These are phyloP conservation scores for Ascoidea rubescens DNA, from an alignment of 805 yeast species.

Conservation along the genomic window DNA sequence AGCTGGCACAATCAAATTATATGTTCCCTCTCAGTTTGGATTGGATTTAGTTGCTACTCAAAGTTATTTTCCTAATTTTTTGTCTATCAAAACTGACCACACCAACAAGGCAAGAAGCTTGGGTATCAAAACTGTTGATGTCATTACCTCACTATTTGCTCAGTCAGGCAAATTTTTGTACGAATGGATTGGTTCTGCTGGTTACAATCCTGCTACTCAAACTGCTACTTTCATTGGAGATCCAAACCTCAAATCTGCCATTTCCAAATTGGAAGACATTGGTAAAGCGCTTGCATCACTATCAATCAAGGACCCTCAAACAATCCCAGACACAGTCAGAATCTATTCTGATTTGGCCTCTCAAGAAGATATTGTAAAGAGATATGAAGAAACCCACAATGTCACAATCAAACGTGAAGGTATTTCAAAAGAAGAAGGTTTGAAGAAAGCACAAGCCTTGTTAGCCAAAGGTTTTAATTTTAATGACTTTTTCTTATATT, in stretches of 20 bases:
- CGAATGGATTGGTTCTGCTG: neutral
- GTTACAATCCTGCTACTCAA: constrained; percentile 20
- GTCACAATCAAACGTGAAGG: constrained; percentile 21
- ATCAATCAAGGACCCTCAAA: neutral
- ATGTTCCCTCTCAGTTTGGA: neutral
- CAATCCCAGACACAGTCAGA: constrained; percentile 28
- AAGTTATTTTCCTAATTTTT: neutral
- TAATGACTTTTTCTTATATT: constrained; percentile 23
- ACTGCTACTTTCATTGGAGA: constrained; percentile 27
- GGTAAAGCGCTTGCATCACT: constrained; percentile 29
- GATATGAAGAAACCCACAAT: constrained; percentile 26
- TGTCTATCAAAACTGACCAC: too few species aligned
- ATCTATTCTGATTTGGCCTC: constrained; percentile 28
- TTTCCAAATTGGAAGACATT: constrained; percentile 26
- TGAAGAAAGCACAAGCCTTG: constrained; percentile 18
- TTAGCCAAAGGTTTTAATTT: constrained; percentile 18
- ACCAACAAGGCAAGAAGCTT: too few species aligned
- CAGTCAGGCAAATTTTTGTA: constrained; percentile 20
- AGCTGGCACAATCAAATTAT: neutral
- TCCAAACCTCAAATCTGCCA: constrained; percentile 21
- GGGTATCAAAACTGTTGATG: constrained; percentile 34
- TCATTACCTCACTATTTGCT: constrained; percentile 26
- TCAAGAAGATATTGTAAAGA: constrained; percentile 22
- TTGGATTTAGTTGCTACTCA: neutral
- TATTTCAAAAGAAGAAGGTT: constrained; percentile 19